Base-by-base conservation (phyloP, 2,329 filamentous ascomycete species). In the Cladophialophora carrionii region DNA sequence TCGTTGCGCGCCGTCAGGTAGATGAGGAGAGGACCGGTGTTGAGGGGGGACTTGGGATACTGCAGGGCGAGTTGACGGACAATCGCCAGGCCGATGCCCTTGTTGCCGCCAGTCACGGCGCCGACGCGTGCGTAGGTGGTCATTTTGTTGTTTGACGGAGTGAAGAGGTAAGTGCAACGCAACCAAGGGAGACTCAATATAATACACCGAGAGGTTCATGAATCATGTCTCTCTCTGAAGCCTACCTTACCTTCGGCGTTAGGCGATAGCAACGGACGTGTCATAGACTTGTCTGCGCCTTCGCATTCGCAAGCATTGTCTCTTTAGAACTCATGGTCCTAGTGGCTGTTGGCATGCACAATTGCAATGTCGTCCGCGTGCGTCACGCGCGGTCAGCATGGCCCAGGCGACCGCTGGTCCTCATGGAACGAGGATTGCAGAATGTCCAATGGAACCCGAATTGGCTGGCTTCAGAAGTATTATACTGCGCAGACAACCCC, bases 71-170 rank as follows among this genome's bases (percentile, higher is more conserved):
- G 78, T 54, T 85, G 80, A 64, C 82, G 80, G 64, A 85, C 83
- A 67, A 83, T 80, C 20, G 80, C 80, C 7, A 82, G 74, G 24
- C 81, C 81, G 63, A 84, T 79, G 60, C 80, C 66, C 61, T 59
- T 84, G 73, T 85, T 85, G 17, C 82, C 82, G 57, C 83, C 83
- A 0, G 83, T 85, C 0, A 85, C 83, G 64, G 81, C 79, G 57
- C 81, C 83, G n/a, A 84, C 73, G 65, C 80, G 67, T 4, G 73
- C 57, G 57, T 70, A 70, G 17, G 68, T 66, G 14, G 74, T 48
- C 75, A 76, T 76, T 37, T 60, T 52, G 31, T 7, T 17, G 57
- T 60, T 60, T 6, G 22, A 20, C 14, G 26, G 7, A 49, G 43
- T 22, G 31, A n/a, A 7, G 17, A n/a, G 12, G 17, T 22, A 26